These are phyloP conservation scores for Moesziomyces antarcticus DNA, from an alignment of 1,284 basidiomycete species.

Conservation along the genomic window DNA sequence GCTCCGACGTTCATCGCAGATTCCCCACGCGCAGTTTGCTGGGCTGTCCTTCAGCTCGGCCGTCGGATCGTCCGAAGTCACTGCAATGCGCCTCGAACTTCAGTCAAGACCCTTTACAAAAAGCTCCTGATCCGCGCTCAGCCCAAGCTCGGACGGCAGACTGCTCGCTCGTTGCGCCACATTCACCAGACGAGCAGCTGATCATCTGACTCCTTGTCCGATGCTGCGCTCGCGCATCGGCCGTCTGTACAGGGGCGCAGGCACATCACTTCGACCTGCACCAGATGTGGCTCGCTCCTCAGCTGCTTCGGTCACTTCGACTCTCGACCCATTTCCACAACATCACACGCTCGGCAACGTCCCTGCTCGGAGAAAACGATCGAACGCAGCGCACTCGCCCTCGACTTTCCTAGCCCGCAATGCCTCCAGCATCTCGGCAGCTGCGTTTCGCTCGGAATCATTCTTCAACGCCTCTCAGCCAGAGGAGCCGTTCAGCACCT, in stretches of 20 bases:
- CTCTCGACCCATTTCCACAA: neutral
- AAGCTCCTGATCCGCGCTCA: conserved; percentile 1
- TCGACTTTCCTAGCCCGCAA: neutral
- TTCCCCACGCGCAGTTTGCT: neutral
- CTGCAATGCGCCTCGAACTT: conserved; percentile 13
- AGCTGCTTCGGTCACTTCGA: neutral
- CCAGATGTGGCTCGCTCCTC: conserved; percentile 1
- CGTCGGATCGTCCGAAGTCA: conserved; percentile 9
- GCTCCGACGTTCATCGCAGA: neutral
- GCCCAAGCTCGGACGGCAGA: conserved; percentile 5
- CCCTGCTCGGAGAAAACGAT: neutral
- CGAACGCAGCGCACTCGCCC: neutral
- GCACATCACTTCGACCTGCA: conserved; percentile 7
- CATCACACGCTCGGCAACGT: neutral
- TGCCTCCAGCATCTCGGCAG: neutral
- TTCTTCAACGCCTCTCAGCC: conserved; percentile 33
- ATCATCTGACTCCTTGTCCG: conserved; percentile 7
- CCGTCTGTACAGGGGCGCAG: conserved; percentile 30
- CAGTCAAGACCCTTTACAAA: neutral
- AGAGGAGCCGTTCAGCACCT: neutral
- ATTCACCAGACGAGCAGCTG: conserved; percentile 12
- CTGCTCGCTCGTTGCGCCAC: conserved; percentile 11
- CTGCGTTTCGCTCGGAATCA: conserved; percentile 15
- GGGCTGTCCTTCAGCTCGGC: conserved; percentile 4
- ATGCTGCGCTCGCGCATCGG: conserved; percentile 37